phyloP scores from a whole-genome alignment of 1,284 basidiomycete genomes.

The Retiboletus flavoniger region DNA sequence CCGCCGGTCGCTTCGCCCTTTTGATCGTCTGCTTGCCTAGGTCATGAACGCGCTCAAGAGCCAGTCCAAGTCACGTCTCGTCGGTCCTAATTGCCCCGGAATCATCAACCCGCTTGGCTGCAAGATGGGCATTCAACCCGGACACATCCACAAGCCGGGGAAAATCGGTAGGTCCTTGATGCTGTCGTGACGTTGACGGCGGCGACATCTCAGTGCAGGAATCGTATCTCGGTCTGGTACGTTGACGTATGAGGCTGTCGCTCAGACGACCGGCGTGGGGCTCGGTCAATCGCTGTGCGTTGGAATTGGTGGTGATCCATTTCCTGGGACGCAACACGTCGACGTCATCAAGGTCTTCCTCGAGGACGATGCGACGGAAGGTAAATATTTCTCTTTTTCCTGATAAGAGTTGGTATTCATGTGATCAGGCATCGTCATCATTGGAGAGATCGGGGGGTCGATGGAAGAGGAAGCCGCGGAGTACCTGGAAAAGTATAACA shows the following conservation, averaged over 20 bases:
- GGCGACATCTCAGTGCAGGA: slow-evolving; percentile 45
- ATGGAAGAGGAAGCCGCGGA: slow-evolving; percentile 99
- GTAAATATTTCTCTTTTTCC: slow-evolving; percentile 39
- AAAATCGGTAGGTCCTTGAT: slow-evolving; percentile 69
- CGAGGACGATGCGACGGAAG: slow-evolving; percentile 89
- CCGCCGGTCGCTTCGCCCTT: neutral
- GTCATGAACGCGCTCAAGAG: slow-evolving; percentile 92
- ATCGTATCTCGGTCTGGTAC: slow-evolving; percentile 98
- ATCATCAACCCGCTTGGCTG: slow-evolving; percentile 97
- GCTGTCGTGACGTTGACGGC: neutral
- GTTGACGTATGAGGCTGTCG: slow-evolving; percentile 89
- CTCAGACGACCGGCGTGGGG: slow-evolving; percentile 93
- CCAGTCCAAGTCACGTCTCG: slow-evolving; percentile 93
- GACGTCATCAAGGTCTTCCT: slow-evolving; percentile 98
- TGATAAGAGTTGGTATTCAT: slow-evolving; percentile 10
- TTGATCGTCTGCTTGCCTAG: slow-evolving; percentile 39
- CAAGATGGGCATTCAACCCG: slow-evolving; percentile 99
- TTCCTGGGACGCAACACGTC: slow-evolving; percentile 95
- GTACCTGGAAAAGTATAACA: slow-evolving; percentile 92
- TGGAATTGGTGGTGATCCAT: slow-evolving; percentile 98
- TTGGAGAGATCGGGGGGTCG: slow-evolving; percentile 98
- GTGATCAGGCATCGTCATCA: slow-evolving; percentile 84
- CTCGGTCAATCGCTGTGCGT: slow-evolving; percentile 97
- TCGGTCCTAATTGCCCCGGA: slow-evolving; percentile 98
- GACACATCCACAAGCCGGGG: slow-evolving; percentile 94